Base-by-base conservation (phyloP, 495 filamentous ascomycete genomes). In the Penicillium nucicola region DNA sequence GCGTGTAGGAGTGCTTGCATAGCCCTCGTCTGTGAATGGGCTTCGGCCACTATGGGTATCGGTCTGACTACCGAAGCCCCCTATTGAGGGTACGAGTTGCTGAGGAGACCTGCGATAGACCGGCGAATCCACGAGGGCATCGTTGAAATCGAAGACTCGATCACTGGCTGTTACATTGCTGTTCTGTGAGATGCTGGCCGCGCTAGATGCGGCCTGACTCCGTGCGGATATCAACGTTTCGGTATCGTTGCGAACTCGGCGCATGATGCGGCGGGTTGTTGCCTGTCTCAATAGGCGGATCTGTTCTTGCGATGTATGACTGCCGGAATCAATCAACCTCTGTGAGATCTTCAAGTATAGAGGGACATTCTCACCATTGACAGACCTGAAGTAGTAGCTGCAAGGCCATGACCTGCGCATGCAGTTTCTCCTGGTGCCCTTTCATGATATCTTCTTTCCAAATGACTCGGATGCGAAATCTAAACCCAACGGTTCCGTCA, bases 371-470 rank as follows among this genome's bases (percentile, higher is more conserved):
- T 61, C 50, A 77, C 74, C 72, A 76, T 55, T 71, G 66, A 38
- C 62, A 69, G n/a, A 71, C 74, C 41, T 72, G 66, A 9, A 78
- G 55, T 40, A 78, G 45, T 12, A 78, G 51, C 42, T 77, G 72
- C 19, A 78, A 53, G 7, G 75, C 75, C 33, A 61, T 51, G 14
- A 73, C 61, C 38, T 78, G 74, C 15, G 64, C 59, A 10, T 59
- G 66, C 17, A 78, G 47, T 34, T 65, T 67, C n/a, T 67, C 62
- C 45, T 70, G 60, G 43, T 75, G 70, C 12, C 55, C 67, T 47
- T 55, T 62, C 66, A 77, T 75, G 6, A 52, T 57, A n/a, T 69
- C 67, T 42, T 75, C 72, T 37, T 69, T 76, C 72, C 75, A 77
- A 7, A 65, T 52, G 4, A 67, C 51, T 52, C 57, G 66, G 30